Evolutionary conservation across 768 basidiomycete genomes (phyloP).

Genomic region (Ephemerocybe angulata): DNA sequence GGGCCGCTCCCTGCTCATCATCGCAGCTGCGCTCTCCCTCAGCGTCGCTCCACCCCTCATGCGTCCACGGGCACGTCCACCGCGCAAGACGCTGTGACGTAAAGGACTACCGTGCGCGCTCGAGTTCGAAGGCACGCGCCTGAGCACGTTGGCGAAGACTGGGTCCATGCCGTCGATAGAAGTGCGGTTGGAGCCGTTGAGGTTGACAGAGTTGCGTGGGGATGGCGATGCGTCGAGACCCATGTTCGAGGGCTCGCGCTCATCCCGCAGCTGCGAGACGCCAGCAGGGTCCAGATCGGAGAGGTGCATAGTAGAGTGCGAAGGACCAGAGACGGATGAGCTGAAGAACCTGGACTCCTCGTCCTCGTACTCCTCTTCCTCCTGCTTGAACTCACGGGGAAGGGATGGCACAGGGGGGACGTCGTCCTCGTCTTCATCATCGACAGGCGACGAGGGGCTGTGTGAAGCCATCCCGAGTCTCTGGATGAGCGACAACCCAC

Average conservation of each 20-base stretch:
- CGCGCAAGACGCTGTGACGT: constrained; percentile 50
- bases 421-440: constrained; percentile 35
- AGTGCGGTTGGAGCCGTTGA: constrained; percentile 53
- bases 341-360: constrained; percentile 36
- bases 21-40: constrained; percentile 38
- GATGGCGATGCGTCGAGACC: constrained; percentile 5
- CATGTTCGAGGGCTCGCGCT: constrained; percentile 19
- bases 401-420: constrained; percentile 42
- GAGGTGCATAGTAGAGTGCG: constrained; percentile 11
- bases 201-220: constrained; percentile 24
- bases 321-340: constrained; percentile 8
- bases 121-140: constrained; percentile 48
- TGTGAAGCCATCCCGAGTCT: constrained; percentile 57
- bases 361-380: constrained; percentile 36
- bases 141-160: constrained; percentile 73
- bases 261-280: constrained; percentile 15
- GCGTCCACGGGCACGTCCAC: constrained; percentile 49
- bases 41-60: constrained; percentile 64
- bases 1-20: constrained; percentile 43
- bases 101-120: constrained; percentile 64
- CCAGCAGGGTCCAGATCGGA: constrained; percentile 8
- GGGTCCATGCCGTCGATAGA: constrained; percentile 89
- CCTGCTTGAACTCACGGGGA: constrained; percentile 32
- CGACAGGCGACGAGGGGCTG: constrained; percentile 46
- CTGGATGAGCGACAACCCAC: constrained; percentile 57